Conservation (phyloP, 2,329 filamentous ascomycete species). For the Aspergillus texensis region DNA sequence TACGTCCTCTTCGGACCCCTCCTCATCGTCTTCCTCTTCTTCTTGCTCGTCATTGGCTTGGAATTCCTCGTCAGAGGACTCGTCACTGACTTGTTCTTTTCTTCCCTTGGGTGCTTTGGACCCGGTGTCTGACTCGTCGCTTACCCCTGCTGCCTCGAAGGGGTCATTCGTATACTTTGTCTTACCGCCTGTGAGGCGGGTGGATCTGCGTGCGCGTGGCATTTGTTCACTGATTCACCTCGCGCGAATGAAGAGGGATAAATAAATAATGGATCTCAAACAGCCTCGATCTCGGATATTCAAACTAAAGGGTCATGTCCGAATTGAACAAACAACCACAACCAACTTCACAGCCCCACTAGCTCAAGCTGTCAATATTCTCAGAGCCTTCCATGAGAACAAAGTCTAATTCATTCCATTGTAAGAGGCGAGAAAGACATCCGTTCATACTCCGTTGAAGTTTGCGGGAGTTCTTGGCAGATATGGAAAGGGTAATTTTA, state of each 20-base stretch:
- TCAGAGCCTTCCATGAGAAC: not conserved
- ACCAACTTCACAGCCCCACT: not conserved
- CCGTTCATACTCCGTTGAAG: not conserved
- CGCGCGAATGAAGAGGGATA: not conserved
- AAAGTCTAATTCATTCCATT: not conserved
- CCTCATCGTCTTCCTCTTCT: conserved; percentile 20
- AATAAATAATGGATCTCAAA: not conserved
- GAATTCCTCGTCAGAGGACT: conserved; percentile 41
- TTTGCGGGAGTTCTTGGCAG: not conserved
- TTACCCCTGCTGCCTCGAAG: conserved; percentile 37
- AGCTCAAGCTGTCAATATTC: too few species aligned
- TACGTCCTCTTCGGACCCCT: conserved; percentile 16
- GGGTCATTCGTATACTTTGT: conserved; percentile 40
- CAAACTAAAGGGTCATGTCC: not conserved
- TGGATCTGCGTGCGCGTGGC: conserved; percentile 37
- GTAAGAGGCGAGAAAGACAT: not conserved
- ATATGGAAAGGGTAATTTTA: not conserved
- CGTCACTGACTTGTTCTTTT: conserved; percentile 19
- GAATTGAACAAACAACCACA: not conserved
- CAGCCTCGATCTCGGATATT: not conserved
- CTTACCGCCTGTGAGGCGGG: conserved; percentile 33
- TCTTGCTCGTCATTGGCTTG: conserved; percentile 25
- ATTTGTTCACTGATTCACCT: conserved; percentile 13
- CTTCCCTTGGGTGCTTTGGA: conserved; percentile 8
- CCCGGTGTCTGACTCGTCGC: conserved; percentile 29